Evolutionary conservation across 176 grass and related monocot species (phyloP).

Genomic region (Pontederia crassipes): DNA sequence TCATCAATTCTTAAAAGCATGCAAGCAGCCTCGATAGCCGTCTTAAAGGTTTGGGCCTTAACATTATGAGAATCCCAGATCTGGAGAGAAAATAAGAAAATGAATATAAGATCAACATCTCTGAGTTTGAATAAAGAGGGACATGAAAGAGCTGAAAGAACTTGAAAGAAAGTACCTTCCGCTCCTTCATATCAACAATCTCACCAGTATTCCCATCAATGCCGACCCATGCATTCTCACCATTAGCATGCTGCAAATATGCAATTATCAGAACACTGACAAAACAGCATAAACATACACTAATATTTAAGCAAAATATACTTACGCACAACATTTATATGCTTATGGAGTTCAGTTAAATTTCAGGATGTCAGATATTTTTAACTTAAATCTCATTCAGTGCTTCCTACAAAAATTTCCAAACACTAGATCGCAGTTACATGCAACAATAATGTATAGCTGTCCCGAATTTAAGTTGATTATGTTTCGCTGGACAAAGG

Average conservation of each 20-base stretch:
- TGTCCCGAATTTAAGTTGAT: no score
- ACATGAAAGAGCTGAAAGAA: not conserved
- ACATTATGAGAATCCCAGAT: slow-evolving; percentile 96
- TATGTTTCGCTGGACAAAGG: no score
- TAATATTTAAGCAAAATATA: no score
- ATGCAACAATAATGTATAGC: no score
- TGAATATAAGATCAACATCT: not conserved
- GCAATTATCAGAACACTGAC: not conserved
- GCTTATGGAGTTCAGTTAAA: no score
- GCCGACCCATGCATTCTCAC: slow-evolving; percentile 89
- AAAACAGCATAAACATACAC: no score
- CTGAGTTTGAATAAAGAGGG: no score
- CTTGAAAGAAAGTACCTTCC: slow-evolving; percentile 30
- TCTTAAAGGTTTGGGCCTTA: slow-evolving; percentile 96
- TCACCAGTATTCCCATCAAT: slow-evolving; percentile 80
- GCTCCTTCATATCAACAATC: slow-evolving; percentile 93
- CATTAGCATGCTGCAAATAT: slow-evolving; percentile 70
- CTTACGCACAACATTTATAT: no score
- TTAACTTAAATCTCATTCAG: no score
- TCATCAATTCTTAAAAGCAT: slow-evolving; percentile 98
- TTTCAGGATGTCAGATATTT: no score
- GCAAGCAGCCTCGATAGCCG: slow-evolving; percentile 81
- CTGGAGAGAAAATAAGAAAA: slow-evolving; percentile 21
- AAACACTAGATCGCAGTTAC: no score
- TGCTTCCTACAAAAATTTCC: no score